Evolutionary conservation across 495 filamentous ascomycete genomes (phyloP), one percentile per base, ranked within the genome.

Genomic region (Articulospora tetracladia): DNA sequence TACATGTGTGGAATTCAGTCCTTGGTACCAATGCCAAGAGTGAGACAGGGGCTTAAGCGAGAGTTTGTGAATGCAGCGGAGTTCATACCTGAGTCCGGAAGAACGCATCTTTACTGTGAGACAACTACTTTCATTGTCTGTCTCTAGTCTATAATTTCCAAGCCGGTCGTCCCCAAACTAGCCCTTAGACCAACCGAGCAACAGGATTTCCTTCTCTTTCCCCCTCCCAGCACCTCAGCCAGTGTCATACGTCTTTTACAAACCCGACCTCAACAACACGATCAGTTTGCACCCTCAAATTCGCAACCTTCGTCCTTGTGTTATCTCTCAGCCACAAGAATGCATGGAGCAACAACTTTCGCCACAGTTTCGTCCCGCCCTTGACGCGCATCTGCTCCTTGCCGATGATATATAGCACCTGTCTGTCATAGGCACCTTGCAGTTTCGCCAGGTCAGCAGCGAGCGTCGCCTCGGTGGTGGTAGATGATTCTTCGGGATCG

Each of bases 241-340:
- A 24, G 11, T 50, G 25, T 27, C 53, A 83, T 32, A 86, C 78
- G 57, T 86, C 83, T 73, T 88, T 88, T 10, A 89, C 73, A 66
- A 87, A 89, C 3, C 86, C 86, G n/a, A 89, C 82, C 64, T 88
- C 86, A 30, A 88, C 80, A 20, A 88, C 68, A 48, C 77, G 73
- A 46, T 88, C 86, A 60, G 82, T 76, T 4, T 79, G 77, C 17
- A 89, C 73, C 28, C 79, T 73, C 55, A 88, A 71, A 53, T 84
- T 82, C 28, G 78, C 76, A 58, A 87, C 79, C 69, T 85, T 88
- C 0, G 74, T 78, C 20, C 86, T 72, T 13, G 85, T 87, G 62
- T 87, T 89, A 12, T 88, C 86, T 32, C 88, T 68, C 49, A 89
- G 76, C 80, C 83, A 89, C 27, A 90, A 65, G 62, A 89, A 91